A percentile compares a stretch with the other conserved stretches of the same genome.
Evolutionary conservation across 495 filamentous ascomycete species (phyloP).

Genomic region (Schizothecium vesticola): DNA sequence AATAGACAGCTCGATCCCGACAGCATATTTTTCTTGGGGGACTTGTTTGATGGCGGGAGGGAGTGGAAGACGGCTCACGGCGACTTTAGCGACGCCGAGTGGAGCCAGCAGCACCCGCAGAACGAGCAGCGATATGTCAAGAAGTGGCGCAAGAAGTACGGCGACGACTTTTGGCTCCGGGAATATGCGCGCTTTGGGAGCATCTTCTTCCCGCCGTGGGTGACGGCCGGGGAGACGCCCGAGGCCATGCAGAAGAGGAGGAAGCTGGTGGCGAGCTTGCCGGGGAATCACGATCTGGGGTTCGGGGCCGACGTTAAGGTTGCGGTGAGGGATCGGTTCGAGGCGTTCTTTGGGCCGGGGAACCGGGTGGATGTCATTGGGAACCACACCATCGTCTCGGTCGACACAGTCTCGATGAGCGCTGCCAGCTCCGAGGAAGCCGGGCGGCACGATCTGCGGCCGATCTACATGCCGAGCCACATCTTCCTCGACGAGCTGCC

Average conservation of each 20-base stretch:
- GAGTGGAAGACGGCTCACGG: conserved; percentile 75
- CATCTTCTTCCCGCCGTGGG: conserved; percentile 70
- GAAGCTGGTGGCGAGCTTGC: conserved; percentile 73
- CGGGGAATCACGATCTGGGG: conserved; percentile 96
- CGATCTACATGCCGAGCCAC: conserved; percentile 68
- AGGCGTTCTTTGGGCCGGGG: conserved; percentile 80
- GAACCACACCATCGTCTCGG: conserved; percentile 91
- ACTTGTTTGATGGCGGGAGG: conserved; percentile 92
- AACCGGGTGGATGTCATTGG: conserved; percentile 86
- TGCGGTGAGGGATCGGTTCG: conserved; percentile 73
- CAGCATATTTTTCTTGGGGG: conserved; percentile 83
- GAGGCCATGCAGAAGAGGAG: conserved; percentile 42
- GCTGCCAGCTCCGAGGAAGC: conserved; percentile 47
- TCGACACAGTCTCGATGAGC: conserved; percentile 83
- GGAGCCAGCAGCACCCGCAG: conserved; percentile 43
- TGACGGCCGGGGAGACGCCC: conserved; percentile 31
- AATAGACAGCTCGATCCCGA: conserved; percentile 68
- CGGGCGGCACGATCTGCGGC: conserved; percentile 40
- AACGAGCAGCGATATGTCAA: conserved; percentile 48
- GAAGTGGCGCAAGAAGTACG: conserved; percentile 66
- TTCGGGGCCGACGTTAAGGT: conserved; percentile 80
- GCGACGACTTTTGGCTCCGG: conserved; percentile 70
- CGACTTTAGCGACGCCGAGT: conserved; percentile 56
- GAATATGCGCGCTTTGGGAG: conserved; percentile 75
- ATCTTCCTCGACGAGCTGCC: conserved; percentile 68